phyloP scores from a whole-genome alignment of 148 eudicot genomes.

The Salicornia ramosissima region DNA sequence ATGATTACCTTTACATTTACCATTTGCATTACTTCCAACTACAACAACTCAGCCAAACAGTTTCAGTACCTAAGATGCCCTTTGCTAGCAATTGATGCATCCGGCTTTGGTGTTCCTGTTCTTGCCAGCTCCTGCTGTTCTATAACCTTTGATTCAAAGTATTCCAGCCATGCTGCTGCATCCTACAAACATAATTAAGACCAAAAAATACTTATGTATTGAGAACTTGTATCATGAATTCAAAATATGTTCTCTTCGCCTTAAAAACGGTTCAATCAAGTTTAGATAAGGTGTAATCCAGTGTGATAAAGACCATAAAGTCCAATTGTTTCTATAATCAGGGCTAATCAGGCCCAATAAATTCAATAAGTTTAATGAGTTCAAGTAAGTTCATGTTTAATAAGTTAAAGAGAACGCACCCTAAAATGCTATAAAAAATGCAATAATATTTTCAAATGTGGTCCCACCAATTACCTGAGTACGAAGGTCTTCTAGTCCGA shows the following conservation, averaged over 20 bases:
- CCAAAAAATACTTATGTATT: slow-evolving; percentile 7
- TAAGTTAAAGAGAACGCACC: too few relatives aligned
- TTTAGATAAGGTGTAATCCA: too few relatives aligned
- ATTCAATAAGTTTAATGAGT: too few relatives aligned
- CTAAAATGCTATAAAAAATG: neutral
- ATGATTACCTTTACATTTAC: slow-evolving; percentile 6
- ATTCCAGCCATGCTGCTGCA: slow-evolving; percentile 99
- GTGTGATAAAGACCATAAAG: too few relatives aligned
- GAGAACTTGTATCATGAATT: neutral
- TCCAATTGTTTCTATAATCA: too few relatives aligned
- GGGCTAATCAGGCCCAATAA: too few relatives aligned
- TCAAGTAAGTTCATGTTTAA: too few relatives aligned
- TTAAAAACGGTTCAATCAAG: too few relatives aligned
- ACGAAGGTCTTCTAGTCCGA: slow-evolving; percentile 93
- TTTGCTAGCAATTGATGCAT: slow-evolving; percentile 97
- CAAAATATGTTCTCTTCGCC: too few relatives aligned
- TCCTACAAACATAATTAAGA: slow-evolving; percentile 50
- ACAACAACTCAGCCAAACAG: slow-evolving; percentile 26
- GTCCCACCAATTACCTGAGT: slow-evolving; percentile 64
- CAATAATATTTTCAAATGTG: neutral
- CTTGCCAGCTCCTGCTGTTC: slow-evolving; percentile 97
- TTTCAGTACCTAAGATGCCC: slow-evolving; percentile 92
- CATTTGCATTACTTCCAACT: slow-evolving; percentile 13
- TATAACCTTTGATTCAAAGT: slow-evolving; percentile 91
- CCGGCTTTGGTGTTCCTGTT: slow-evolving; percentile 91